Conservation (phyloP, 2,329 filamentous ascomycete genomes). For the Lithohypha guttulata region DNA sequence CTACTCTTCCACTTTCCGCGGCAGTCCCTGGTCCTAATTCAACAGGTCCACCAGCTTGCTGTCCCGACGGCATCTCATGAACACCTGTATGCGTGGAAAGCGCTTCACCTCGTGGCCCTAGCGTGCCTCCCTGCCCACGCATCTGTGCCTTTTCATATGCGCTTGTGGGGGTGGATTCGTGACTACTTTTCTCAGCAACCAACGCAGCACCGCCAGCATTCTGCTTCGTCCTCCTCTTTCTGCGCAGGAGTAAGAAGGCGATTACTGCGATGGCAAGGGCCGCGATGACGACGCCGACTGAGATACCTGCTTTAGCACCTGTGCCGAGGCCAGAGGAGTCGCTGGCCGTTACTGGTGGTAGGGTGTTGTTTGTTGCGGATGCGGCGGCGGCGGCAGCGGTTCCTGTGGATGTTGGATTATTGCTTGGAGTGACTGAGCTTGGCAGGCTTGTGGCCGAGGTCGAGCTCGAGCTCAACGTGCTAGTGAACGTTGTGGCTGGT, state of each 20-base stretch:
- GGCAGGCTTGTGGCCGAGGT: background rate
- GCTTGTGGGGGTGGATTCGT: no score
- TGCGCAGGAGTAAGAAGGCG: slow-evolving; percentile 1
- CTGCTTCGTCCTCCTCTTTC: background rate
- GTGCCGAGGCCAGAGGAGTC: slow-evolving; percentile 14
- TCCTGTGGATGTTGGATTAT: background rate
- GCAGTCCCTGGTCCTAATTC: background rate
- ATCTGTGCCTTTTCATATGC: no score
- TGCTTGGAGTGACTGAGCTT: slow-evolving; percentile 1
- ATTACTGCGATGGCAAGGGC: slow-evolving; percentile 9
- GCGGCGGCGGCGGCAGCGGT: background rate
- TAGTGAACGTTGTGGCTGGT: background rate
- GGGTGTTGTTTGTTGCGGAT: background rate
- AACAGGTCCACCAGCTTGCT: background rate
- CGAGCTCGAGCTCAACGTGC: background rate
- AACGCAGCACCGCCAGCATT: background rate
- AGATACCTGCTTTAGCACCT: slow-evolving; percentile 25
- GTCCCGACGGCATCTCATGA: background rate
- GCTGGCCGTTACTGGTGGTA: background rate
- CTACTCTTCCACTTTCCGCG: background rate
- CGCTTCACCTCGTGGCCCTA: background rate
- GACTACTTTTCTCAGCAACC: no score
- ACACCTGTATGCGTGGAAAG: background rate
- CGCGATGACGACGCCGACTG: slow-evolving; percentile 32
- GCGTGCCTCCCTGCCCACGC: no score